Evolutionary conservation across 1,284 basidiomycete species (phyloP).

Genomic region (Ceratobasidium papillatum): DNA sequence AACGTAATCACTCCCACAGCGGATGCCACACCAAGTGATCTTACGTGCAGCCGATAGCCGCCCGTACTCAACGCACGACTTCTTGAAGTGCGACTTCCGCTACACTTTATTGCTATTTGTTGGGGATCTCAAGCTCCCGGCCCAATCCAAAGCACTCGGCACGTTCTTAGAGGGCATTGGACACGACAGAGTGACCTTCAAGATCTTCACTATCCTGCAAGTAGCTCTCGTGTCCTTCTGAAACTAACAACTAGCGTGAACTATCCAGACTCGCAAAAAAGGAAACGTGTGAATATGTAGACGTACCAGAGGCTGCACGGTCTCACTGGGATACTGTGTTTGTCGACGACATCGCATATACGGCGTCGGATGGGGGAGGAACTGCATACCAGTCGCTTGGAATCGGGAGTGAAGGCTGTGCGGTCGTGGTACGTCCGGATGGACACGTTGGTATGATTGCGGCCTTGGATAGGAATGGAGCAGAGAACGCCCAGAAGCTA

Average conservation of each 20-base stretch:
- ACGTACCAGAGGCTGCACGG: conserved; percentile 62
- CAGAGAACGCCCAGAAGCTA: not conserved
- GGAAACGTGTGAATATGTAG: conserved; percentile 58
- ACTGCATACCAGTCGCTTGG: conserved; percentile 66
- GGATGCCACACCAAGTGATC: conserved; percentile 67
- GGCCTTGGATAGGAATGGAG: conserved; percentile 56
- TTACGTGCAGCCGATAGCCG: conserved; percentile 70
- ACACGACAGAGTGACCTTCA: not conserved
- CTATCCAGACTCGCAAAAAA: conserved; percentile 52
- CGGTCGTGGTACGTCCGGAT: conserved; percentile 76
- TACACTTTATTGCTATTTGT: conserved; percentile 78
- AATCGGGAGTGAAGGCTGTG: conserved; percentile 63
- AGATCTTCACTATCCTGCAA: conserved; percentile 24
- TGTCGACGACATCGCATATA: conserved; percentile 13
- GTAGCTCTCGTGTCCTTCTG: not conserved
- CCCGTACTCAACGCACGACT: conserved; percentile 72
- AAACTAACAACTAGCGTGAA: not conserved
- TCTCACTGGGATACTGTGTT: conserved; percentile 61
- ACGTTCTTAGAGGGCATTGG: conserved; percentile 42
- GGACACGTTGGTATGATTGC: conserved; percentile 73
- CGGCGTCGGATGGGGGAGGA: conserved; percentile 52
- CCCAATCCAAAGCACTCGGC: conserved; percentile 56
- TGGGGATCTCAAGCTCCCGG: conserved; percentile 58
- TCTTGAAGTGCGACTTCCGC: conserved; percentile 70
- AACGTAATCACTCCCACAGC: conserved; percentile 50